Conservation (phyloP, 1,139 yeast species). For the Pichia sp. region DNA sequence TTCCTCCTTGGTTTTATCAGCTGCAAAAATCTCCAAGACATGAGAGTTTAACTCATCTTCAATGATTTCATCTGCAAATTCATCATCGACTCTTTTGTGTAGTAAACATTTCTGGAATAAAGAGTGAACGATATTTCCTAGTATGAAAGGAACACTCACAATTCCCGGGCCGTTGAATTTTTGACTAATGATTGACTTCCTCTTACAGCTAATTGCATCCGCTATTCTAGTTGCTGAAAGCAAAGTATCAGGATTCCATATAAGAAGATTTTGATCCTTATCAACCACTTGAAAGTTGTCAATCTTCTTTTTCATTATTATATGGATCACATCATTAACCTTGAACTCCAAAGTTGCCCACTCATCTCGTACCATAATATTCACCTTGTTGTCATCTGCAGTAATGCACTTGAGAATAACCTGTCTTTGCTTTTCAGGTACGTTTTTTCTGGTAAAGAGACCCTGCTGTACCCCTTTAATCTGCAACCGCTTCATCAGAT, state of each 20-base stretch:
- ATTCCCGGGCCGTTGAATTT: constrained; percentile 51
- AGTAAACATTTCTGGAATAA: constrained; percentile 64
- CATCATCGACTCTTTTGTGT: constrained; percentile 35
- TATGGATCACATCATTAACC: constrained; percentile 51
- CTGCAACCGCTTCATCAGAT: constrained; percentile 44
- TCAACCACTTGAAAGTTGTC: constrained; percentile 41
- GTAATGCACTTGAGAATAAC: constrained; percentile 43
- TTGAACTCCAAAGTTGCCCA: constrained; percentile 32
- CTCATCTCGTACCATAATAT: constrained; percentile 39
- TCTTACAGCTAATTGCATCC: constrained; percentile 62
- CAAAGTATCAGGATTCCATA: constrained; percentile 78
- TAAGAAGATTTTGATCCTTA: constrained; percentile 49
- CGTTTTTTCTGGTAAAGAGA: constrained; percentile 29
- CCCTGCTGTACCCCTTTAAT: constrained; percentile 34
- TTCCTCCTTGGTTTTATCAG: constrained; percentile 43
- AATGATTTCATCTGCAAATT: constrained; percentile 38
- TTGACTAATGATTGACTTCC: constrained; percentile 59
- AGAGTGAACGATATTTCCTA: constrained; percentile 76
- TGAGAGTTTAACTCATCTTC: constrained; percentile 38
- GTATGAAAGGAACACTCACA: constrained; percentile 51
- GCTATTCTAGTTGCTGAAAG: constrained; percentile 80
- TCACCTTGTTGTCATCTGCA: constrained; percentile 27
- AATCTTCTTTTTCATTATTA: constrained; percentile 35
- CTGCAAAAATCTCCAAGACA: constrained; percentile 48
- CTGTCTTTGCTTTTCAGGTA: constrained; percentile 35